phyloP scores from a whole-genome alignment of 495 filamentous ascomycete genomes.

The Chaetomium tenue region DNA sequence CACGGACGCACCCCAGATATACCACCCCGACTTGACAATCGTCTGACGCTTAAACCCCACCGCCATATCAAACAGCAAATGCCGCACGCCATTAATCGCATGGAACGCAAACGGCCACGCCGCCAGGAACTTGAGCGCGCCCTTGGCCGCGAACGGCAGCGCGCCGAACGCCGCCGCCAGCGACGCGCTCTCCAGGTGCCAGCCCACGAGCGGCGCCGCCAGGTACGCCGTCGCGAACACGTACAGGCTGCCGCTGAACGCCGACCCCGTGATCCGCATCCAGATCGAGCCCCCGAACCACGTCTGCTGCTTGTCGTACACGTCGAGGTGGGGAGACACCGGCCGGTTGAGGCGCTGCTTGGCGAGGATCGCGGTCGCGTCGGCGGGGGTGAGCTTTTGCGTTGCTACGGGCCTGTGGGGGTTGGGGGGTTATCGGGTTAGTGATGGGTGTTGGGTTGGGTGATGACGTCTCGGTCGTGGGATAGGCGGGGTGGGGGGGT shows the following conservation, averaged over 20 bases:
- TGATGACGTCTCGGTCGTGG: conserved; percentile 1
- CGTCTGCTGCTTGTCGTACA: conserved; percentile 88
- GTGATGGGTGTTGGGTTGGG: neutral
- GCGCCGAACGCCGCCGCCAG: conserved; percentile 75
- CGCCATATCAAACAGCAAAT: conserved; percentile 83
- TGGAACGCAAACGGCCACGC: conserved; percentile 90
- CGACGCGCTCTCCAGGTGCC: conserved; percentile 77
- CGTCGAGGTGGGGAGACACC: conserved; percentile 79
- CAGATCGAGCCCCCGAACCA: conserved; percentile 67
- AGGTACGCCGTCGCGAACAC: conserved; percentile 81
- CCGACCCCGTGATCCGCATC: conserved; percentile 77
- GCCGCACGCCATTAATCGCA: conserved; percentile 79
- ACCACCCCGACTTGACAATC: conserved; percentile 74
- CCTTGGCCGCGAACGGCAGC: conserved; percentile 66
- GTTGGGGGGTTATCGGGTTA: neutral
- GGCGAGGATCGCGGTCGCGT: conserved; percentile 70
- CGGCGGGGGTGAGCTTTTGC: conserved; percentile 55
- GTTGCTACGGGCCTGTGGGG: conserved; percentile 56
- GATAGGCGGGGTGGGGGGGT: neutral
- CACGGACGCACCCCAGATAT: conserved; percentile 65
- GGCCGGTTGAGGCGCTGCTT: conserved; percentile 83
- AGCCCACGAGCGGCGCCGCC: conserved; percentile 72
- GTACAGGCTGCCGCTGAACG: conserved; percentile 76
- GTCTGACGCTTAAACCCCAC: conserved; percentile 63
- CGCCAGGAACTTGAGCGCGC: conserved; percentile 65